Conservation (phyloP, 192 early-diverging fungal genomes). For the Coemansia sp. region DNA sequence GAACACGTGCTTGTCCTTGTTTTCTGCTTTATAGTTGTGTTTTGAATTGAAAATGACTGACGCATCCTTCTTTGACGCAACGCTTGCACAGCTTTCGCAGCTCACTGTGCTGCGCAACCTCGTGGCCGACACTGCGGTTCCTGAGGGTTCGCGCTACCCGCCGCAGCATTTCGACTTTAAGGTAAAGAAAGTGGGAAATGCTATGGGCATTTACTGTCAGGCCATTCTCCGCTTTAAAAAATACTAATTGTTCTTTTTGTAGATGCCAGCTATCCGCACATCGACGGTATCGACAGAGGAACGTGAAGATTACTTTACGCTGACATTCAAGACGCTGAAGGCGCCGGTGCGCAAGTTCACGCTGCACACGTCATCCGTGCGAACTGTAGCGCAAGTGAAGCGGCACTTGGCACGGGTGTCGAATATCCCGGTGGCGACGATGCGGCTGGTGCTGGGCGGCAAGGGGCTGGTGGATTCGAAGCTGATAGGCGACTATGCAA, state of each 20-base stretch:
- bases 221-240: not conserved
- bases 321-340: constrained; percentile 42
- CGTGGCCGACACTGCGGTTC: constrained; percentile 18
- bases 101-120: constrained; percentile 18
- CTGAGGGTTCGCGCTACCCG: constrained; percentile 26
- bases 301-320: constrained; percentile 37
- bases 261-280: constrained; percentile 31
- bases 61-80: constrained; percentile 25
- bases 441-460: constrained; percentile 36
- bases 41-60: constrained; percentile 18
- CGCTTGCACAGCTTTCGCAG: constrained; percentile 37
- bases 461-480: constrained; percentile 46
- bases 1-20: not conserved
- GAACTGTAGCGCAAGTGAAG: constrained; percentile 44
- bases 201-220: not conserved
- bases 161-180: constrained; percentile 29
- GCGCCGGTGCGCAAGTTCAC: constrained; percentile 47
- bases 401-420: constrained; percentile 31
- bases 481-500: constrained; percentile 45
- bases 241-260: not conserved
- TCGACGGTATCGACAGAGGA: constrained; percentile 14
- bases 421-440: constrained; percentile 22
- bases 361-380: constrained; percentile 36
- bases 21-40: not conserved
- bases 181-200: constrained; percentile 11